These are phyloP conservation scores for Globisporangium ultimum DNA, from an alignment of 352 stramenopile genomes.

Conservation along the genomic window DNA sequence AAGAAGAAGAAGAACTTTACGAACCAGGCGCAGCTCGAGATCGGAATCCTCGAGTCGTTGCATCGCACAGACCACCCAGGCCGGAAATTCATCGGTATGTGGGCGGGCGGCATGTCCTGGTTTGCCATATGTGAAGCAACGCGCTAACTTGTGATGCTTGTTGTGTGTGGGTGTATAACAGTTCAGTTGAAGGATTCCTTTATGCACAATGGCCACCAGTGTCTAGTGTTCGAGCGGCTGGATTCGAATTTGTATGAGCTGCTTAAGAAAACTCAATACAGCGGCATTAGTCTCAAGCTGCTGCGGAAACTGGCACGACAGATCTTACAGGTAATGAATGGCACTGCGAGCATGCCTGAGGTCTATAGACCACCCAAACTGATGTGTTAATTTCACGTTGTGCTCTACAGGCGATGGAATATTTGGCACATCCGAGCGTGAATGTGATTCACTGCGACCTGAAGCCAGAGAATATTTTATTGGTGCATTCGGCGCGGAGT, in stretches of 20 bases:
- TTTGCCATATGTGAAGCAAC: too few species aligned
- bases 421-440: slow-evolving; percentile 87
- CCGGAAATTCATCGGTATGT: slow-evolving; percentile 91
- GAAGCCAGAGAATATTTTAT: slow-evolving; percentile 99
- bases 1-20: slow-evolving; percentile 98
- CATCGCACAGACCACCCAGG: slow-evolving; percentile 77
- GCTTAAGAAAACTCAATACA: slow-evolving; percentile 92
- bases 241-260: slow-evolving; percentile 98
- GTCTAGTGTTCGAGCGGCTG: slow-evolving; percentile 97
- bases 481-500: slow-evolving; percentile 92
- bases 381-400: slow-evolving; percentile 1
- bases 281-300: slow-evolving; percentile 90
- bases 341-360: not conserved
- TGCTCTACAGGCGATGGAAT: slow-evolving; percentile 60
- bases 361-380: too few species aligned
- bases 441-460: slow-evolving; percentile 99
- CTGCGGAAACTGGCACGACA: slow-evolving; percentile 96
- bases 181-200: slow-evolving; percentile 94
- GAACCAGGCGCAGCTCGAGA: slow-evolving; percentile 96
- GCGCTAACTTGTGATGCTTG: not conserved
- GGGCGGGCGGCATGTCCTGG: not conserved
- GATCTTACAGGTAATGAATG: slow-evolving; percentile 76
- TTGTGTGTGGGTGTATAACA: slow-evolving; percentile 15
- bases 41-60: slow-evolving; percentile 93
- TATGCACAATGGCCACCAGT: slow-evolving; percentile 96